These are phyloP conservation scores for Xylaria sp. DNA, from an alignment of 2,329 filamentous ascomycete species.

Conservation along the genomic window DNA sequence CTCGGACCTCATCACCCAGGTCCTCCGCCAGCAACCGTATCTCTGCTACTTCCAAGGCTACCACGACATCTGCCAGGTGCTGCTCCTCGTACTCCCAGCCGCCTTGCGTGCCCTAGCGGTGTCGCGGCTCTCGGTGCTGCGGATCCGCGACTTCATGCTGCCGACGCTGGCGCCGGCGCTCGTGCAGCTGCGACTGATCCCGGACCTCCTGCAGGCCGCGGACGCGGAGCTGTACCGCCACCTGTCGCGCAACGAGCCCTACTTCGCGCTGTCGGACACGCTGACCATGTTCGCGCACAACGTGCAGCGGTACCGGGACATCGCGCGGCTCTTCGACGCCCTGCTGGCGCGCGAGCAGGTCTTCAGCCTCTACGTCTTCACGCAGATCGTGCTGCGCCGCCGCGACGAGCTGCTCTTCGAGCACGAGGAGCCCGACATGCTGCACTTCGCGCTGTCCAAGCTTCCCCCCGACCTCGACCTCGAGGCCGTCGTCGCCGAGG, in stretches of 20 bases:
- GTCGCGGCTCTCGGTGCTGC: constrained; percentile 84
- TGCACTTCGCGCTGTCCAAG: constrained; percentile 88
- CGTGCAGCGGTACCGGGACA: constrained; percentile 87
- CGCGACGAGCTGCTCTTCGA: constrained; percentile 85
- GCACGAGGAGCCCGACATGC: constrained; percentile 88
- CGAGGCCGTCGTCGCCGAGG: constrained; percentile 76
- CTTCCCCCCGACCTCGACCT: constrained; percentile 84
- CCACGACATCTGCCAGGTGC: constrained; percentile 96
- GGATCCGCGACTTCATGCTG: constrained; percentile 98
- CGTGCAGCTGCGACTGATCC: constrained; percentile 86
- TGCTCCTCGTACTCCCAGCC: constrained; percentile 83
- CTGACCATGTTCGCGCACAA: constrained; percentile 97
- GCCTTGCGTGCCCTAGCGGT: constrained; percentile 70
- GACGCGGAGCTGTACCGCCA: constrained; percentile 79
- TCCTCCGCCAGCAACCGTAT: constrained; percentile 82
- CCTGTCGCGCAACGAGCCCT: constrained; percentile 82
- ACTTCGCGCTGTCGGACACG: constrained; percentile 92
- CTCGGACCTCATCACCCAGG: constrained; percentile 79
- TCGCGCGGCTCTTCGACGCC: constrained; percentile 91
- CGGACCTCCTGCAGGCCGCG: constrained; percentile 77
- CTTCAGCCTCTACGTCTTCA: constrained; percentile 91
- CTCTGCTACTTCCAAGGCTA: constrained; percentile 98
- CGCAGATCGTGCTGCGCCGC: constrained; percentile 83
- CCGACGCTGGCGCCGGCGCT: constrained; percentile 84
- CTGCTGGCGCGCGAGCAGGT: constrained; percentile 88